A percentile compares a stretch with the other conserved stretches of the same genome.
phyloP scores from a whole-genome alignment of 306 rosid genomes.

The Notholithocarpus densiflorus region DNA sequence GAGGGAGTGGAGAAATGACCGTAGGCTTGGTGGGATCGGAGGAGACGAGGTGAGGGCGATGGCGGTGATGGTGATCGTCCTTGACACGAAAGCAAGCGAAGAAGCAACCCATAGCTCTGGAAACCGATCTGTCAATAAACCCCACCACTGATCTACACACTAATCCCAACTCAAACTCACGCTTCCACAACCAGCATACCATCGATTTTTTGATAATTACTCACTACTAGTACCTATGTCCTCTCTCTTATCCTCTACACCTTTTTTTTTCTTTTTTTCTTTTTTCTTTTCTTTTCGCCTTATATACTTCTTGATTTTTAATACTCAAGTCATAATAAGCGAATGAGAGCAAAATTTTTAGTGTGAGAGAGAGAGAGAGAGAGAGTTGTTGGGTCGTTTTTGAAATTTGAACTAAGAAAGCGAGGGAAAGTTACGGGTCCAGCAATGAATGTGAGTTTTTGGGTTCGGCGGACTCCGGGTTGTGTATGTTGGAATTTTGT shows the following conservation, averaged over 20 bases:
- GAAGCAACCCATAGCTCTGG: constrained; percentile 83
- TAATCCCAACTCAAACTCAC: constrained; percentile 45
- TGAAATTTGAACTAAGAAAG: constrained; percentile 60
- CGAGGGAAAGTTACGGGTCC: constrained; percentile 62
- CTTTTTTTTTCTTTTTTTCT: not conserved
- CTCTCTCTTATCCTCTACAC: no score
- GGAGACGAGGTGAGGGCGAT: constrained; percentile 32
- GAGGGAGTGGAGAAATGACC: not conserved
- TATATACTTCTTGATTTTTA: not conserved
- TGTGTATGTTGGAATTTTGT: not conserved
- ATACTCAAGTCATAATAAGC: not conserved
- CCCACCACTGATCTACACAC: constrained; percentile 44
- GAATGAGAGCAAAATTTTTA: not conserved
- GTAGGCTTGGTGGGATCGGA: constrained; percentile 23
- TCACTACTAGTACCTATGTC: no score
- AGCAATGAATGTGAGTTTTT: not conserved
- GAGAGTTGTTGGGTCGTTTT: constrained; percentile 59
- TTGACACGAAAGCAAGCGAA: constrained; percentile 65
- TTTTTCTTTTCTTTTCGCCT: constrained; percentile 10
- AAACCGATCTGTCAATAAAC: constrained; percentile 58
- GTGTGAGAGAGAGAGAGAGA: constrained; percentile 4
- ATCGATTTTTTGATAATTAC: constrained; percentile 24
- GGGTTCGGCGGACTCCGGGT: not conserved
- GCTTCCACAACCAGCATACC: constrained; percentile 53
- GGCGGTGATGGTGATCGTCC: constrained; percentile 37